Evolutionary conservation across 2,329 filamentous ascomycete species (phyloP).

Genomic region (Aspergillus sp.): DNA sequence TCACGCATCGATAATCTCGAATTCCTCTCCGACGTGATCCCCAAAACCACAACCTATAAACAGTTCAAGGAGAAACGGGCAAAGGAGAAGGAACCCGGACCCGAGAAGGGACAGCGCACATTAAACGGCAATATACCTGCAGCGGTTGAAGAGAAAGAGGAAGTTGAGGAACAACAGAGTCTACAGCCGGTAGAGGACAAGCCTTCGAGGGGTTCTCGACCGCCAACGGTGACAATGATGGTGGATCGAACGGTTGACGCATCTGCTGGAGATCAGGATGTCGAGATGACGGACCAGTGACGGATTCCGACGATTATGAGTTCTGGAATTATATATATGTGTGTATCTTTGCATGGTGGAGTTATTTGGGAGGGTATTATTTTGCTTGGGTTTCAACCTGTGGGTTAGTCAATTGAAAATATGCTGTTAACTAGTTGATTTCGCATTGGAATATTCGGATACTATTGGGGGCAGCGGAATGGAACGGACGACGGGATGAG

Average conservation of each 20-base stretch:
- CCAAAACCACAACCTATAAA: constrained; percentile 79
- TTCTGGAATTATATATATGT: not conserved
- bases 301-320: not conserved
- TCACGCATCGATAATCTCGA: constrained; percentile 90
- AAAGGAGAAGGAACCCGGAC: constrained; percentile 36
- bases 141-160: constrained; percentile 27
- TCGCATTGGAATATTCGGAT: constrained; percentile 2
- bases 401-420: constrained; percentile 1
- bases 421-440: not conserved
- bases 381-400: not conserved
- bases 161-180: constrained; percentile 20
- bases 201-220: constrained; percentile 32
- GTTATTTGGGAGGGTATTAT: constrained; percentile 9
- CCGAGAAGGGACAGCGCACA: constrained; percentile 44
- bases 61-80: constrained; percentile 68
- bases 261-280: constrained; percentile 43
- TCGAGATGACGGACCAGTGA: constrained; percentile 58
- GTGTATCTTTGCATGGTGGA: constrained; percentile 6
- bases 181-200: constrained; percentile 20
- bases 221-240: constrained; percentile 53
- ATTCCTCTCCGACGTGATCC: constrained; percentile 88
- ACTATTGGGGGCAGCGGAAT: constrained; percentile 6
- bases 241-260: constrained; percentile 56
- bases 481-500: constrained; percentile 16
- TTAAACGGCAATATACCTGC: constrained; percentile 33